Evolutionary conservation across 768 basidiomycete genomes (phyloP).

Genomic region (Mycena haematopus): DNA sequence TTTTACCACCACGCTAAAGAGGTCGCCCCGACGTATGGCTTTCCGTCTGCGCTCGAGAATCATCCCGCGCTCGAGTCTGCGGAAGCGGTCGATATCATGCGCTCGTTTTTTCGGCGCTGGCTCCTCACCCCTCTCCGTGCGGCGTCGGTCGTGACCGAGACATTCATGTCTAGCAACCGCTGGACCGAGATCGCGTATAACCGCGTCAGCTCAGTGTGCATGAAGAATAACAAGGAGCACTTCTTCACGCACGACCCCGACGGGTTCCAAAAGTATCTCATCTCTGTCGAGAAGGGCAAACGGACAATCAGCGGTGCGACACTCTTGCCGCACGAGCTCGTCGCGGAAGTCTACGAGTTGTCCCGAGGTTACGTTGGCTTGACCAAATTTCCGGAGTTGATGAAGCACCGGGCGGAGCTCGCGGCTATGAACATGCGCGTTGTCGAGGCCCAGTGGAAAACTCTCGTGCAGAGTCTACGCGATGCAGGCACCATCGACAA

Average conservation of each 20-base stretch:
- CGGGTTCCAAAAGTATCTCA: slow-evolving; percentile 65
- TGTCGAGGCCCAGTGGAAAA: slow-evolving; percentile 70
- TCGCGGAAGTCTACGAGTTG: slow-evolving; percentile 44
- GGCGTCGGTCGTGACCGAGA: slow-evolving; percentile 55
- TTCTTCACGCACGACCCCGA: slow-evolving; percentile 66
- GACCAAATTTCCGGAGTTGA: slow-evolving; percentile 27
- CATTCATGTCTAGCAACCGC: slow-evolving; percentile 63
- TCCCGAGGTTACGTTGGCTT: not conserved
- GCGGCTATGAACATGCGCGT: slow-evolving; percentile 48
- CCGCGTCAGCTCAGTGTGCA: slow-evolving; percentile 66
- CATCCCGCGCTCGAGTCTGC: slow-evolving; percentile 30
- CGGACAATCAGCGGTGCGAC: slow-evolving; percentile 69
- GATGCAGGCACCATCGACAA: slow-evolving; percentile 64
- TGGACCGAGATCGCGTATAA: slow-evolving; percentile 65
- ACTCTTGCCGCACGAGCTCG: slow-evolving; percentile 68
- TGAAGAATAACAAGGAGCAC: slow-evolving; percentile 58
- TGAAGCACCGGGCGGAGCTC: slow-evolving; percentile 38
- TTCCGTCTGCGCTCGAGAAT: slow-evolving; percentile 42
- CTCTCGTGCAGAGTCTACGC: slow-evolving; percentile 58
- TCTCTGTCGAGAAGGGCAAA: slow-evolving; percentile 60
- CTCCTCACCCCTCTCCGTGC: slow-evolving; percentile 63
- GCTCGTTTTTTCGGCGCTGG: slow-evolving; percentile 65
- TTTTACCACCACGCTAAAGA: slow-evolving; percentile 47
- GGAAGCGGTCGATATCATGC: slow-evolving; percentile 49
- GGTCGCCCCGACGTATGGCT: slow-evolving; percentile 28